phyloP scores from a whole-genome alignment of 2,329 filamentous ascomycete genomes.

The Colletotrichum sp. region DNA sequence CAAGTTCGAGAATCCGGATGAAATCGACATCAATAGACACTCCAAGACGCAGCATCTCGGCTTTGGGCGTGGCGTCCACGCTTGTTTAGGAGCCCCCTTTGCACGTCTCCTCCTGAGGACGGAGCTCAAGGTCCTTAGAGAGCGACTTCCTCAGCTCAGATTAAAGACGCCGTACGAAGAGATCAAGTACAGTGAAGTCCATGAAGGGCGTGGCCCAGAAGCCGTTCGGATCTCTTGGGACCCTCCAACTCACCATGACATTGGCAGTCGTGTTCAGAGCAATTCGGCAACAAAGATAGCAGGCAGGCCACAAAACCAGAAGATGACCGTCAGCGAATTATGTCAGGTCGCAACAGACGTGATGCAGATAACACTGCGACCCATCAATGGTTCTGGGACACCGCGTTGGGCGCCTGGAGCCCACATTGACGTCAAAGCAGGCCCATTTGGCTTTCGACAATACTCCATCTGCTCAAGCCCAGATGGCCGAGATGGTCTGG shows the following conservation, averaged over 20 bases:
- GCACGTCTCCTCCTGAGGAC: not conserved
- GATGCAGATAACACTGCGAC: not conserved
- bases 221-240: not conserved
- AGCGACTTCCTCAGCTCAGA: not conserved
- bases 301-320: not conserved
- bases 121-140: not conserved
- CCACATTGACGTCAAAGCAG: not conserved
- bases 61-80: not conserved
- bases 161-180: not conserved
- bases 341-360: not conserved
- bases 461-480: not conserved
- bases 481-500: not conserved
- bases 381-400: fast-evolving
- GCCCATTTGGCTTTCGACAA: not conserved
- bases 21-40: not conserved
- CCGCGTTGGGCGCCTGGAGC: not conserved
- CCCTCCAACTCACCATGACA: not conserved
- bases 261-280: not conserved
- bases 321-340: not conserved
- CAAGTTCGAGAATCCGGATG: not conserved
- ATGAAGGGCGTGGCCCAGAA: not conserved
- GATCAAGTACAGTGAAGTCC: not conserved
- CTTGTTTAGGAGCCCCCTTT: not conserved
- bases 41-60: not conserved
- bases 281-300: not conserved